These are phyloP conservation scores for Fusarium sambucinum DNA, from an alignment of 2,329 filamentous ascomycete species.

Conservation along the genomic window DNA sequence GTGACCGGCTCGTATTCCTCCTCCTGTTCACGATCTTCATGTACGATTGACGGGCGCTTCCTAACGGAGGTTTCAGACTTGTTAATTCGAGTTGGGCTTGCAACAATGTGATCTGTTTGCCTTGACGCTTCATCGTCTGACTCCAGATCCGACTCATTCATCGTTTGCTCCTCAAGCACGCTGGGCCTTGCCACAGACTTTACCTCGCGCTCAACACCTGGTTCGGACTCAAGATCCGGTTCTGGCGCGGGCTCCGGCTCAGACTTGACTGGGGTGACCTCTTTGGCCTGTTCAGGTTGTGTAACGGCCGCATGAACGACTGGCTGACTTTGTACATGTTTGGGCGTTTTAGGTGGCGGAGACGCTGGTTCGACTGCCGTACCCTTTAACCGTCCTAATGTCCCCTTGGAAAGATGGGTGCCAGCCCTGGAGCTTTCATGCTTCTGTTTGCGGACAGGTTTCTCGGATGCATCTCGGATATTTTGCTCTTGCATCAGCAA, in stretches of 20 bases:
- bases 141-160: slow-evolving; percentile 18
- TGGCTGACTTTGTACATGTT: slow-evolving; percentile 15
- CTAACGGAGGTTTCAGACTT: slow-evolving; percentile 14
- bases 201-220: slow-evolving; percentile 5
- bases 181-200: not conserved
- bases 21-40: slow-evolving; percentile 60
- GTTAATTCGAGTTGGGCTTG: not conserved
- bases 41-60: slow-evolving; percentile 60
- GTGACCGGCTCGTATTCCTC: slow-evolving; percentile 37
- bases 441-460: slow-evolving; percentile 57
- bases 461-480: slow-evolving; percentile 56
- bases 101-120: not conserved
- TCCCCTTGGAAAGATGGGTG: slow-evolving; percentile 64
- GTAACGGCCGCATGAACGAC: slow-evolving; percentile 3
- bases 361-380: slow-evolving; percentile 56
- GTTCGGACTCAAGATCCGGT: slow-evolving; percentile 29
- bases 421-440: slow-evolving; percentile 56
- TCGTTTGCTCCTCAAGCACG: slow-evolving; percentile 6
- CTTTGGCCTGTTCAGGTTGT: slow-evolving; percentile 6
- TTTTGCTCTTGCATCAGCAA: slow-evolving; percentile 59
- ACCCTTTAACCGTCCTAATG: slow-evolving; percentile 64
- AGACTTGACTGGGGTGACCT: slow-evolving; percentile 4
- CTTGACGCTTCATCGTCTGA: slow-evolving; percentile 2
- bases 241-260: slow-evolving; percentile 16
- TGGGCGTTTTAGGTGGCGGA: slow-evolving; percentile 46